Evolutionary conservation across 1,139 yeast species (phyloP).

Genomic region (Debaryomycetaceae sp.): DNA sequence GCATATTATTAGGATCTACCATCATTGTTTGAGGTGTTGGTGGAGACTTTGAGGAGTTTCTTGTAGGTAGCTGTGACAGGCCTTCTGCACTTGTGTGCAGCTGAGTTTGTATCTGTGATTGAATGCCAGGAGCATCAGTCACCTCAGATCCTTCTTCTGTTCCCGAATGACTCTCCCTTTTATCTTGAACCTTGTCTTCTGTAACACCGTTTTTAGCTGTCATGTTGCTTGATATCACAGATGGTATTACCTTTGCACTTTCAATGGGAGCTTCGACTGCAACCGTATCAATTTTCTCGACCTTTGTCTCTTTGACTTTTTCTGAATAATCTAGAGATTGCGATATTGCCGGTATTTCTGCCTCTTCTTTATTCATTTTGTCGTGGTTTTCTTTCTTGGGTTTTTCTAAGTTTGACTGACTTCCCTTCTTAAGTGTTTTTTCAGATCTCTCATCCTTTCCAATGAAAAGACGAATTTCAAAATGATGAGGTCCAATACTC

Average conservation of each 20-base stretch:
- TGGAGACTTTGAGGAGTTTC: conserved; percentile 3
- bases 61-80: neutral
- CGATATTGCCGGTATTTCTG: neutral
- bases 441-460: conserved; percentile 68
- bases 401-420: conserved; percentile 27
- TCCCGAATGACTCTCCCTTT: neutral
- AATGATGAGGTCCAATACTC: conserved; percentile 78
- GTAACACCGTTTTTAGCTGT: neutral
- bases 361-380: conserved; percentile 9
- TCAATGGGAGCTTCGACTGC: neutral
- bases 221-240: neutral
- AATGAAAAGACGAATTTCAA: conserved; percentile 73
- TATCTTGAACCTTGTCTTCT: neutral
- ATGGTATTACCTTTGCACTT: neutral
- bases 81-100: neutral
- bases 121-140: neutral
- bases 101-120: neutral
- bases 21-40: conserved; percentile 9
- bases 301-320: neutral
- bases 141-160: neutral
- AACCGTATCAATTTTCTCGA: neutral
- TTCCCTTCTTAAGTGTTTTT: conserved; percentile 24
- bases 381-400: conserved; percentile 4
- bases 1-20: conserved; percentile 41
- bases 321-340: neutral